Evolutionary conservation across 352 stramenopile genomes (phyloP).

Genomic region (Thalassiosira hispida): DNA sequence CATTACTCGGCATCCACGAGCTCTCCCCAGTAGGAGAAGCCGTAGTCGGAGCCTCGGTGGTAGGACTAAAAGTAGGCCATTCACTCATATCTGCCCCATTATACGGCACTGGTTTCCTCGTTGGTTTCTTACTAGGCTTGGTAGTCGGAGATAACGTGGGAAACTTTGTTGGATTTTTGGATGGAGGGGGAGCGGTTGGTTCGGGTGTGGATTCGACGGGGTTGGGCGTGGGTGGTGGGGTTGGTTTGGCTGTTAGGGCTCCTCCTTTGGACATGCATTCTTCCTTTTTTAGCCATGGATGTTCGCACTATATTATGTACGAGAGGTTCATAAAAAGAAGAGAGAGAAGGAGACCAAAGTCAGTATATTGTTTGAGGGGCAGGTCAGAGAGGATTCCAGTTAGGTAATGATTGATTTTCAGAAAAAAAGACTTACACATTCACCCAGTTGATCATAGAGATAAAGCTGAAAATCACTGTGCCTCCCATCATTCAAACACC

Average conservation of each 20-base stretch:
- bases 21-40: no score
- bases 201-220: neutral
- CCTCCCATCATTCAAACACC: constrained; percentile 19
- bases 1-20: neutral
- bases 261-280: no score
- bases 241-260: neutral
- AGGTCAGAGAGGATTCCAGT: neutral
- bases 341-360: no score
- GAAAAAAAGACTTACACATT: constrained; percentile 20
- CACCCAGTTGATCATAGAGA: constrained; percentile 25
- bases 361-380: no score
- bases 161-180: neutral
- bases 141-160: no score
- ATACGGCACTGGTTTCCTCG: neutral
- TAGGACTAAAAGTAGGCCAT: neutral
- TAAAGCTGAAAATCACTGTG: constrained; percentile 16
- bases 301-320: no score
- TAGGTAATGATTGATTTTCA: neutral
- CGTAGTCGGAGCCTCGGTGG: constrained; percentile 3
- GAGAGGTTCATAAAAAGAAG: no score
- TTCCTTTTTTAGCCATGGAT: no score
- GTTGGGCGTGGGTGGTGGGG: neutral
- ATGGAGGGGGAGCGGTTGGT: neutral
- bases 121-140: neutral
- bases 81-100: neutral